Conservation (phyloP, 139 green algal genomes). For the Bryopsis sp. region DNA sequence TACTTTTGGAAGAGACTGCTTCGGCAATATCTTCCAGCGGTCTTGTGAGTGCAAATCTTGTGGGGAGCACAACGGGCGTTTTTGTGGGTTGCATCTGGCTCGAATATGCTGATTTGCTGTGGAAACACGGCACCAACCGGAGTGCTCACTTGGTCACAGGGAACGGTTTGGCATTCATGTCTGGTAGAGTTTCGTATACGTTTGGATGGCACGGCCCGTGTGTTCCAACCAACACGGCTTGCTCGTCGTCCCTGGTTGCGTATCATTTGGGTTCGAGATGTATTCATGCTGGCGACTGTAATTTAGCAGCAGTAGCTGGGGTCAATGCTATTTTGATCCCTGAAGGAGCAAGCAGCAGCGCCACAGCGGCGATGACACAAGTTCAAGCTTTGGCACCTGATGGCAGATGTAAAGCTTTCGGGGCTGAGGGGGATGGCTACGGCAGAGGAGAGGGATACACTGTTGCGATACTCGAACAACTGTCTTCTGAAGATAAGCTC, state of each 20-base stretch:
- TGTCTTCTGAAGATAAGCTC: too few relatives aligned
- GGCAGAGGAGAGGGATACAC: constrained; percentile 69
- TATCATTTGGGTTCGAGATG: constrained; percentile 51
- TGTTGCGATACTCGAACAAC: constrained; percentile 38
- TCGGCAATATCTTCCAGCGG: constrained; percentile 37
- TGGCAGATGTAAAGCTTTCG: constrained; percentile 77
- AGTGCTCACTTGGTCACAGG: constrained; percentile 40
- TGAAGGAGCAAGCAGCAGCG: constrained; percentile 23
- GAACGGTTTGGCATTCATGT: constrained; percentile 67
- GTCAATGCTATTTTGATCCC: constrained; percentile 67
- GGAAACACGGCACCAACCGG: constrained; percentile 14
- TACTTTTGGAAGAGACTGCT: constrained; percentile 55
- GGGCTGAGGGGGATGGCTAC: constrained; percentile 69
- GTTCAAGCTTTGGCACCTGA: constrained; percentile 47
- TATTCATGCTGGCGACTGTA: constrained; percentile 19
- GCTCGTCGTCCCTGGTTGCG: constrained; percentile 75
- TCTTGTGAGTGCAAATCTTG: constrained; percentile 10
- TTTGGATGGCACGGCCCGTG: constrained; percentile 58
- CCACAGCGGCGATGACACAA: constrained; percentile 59
- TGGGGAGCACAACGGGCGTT: constrained; percentile 26
- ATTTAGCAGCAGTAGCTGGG: constrained; percentile 36
- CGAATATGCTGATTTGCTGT: constrained; percentile 49
- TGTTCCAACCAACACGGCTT: constrained; percentile 74
- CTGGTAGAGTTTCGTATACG: constrained; percentile 71
- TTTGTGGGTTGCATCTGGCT: constrained; percentile 71